Evolutionary conservation across 192 early-diverging fungal genomes (phyloP).

Genomic region (Cladochytrium replicatum): DNA sequence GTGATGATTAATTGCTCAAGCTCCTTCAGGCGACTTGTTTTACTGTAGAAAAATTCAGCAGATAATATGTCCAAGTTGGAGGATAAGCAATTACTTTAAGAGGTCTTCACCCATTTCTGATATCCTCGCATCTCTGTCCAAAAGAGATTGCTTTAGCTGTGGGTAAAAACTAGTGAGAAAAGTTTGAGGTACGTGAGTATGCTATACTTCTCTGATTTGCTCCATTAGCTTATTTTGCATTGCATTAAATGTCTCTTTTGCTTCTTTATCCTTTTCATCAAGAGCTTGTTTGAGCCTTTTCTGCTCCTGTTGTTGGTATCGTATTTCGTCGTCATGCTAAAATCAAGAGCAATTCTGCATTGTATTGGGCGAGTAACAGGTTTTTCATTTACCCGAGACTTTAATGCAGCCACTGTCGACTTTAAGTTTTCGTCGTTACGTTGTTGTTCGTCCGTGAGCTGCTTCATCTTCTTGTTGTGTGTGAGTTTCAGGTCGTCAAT

Average conservation of each 20-base stretch:
- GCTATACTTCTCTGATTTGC: slow-evolving; percentile 5
- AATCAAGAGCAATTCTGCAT: neutral
- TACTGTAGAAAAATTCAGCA: too few species aligned
- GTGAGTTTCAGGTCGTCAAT: neutral
- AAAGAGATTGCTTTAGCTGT: too few species aligned
- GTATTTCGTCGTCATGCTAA: slow-evolving; percentile 7
- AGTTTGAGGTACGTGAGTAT: too few species aligned
- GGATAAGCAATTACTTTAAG: too few species aligned
- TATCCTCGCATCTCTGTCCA: too few species aligned
- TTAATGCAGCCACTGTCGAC: neutral
- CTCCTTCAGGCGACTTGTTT: too few species aligned
- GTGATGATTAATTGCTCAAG: too few species aligned
- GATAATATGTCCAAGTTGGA: too few species aligned
- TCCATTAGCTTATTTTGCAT: slow-evolving; percentile 24
- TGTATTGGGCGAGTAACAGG: neutral
- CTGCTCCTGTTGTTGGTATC: slow-evolving; percentile 1
- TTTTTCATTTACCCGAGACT: slow-evolving; percentile 1
- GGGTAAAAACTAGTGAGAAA: too few species aligned
- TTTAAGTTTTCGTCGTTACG: neutral
- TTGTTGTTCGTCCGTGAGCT: neutral
- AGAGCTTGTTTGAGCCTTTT: slow-evolving; percentile 19
- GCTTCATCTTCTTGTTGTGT: neutral
- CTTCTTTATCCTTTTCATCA: slow-evolving; percentile 36
- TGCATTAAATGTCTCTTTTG: slow-evolving; percentile 16
- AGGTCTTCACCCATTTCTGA: too few species aligned